Conservation (phyloP, 441 rosid genomes). For the Hypseocharis bilobata region DNA sequence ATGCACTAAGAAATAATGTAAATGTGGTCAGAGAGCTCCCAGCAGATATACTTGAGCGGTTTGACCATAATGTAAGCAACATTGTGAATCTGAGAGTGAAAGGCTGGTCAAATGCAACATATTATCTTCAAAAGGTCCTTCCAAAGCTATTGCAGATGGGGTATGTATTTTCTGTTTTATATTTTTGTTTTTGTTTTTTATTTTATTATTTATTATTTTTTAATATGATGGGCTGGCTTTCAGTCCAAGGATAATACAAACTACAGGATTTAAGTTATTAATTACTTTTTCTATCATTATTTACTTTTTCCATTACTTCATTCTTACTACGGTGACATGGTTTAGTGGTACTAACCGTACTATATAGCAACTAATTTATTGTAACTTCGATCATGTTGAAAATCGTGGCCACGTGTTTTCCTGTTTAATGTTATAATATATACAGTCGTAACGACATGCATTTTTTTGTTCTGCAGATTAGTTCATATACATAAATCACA, state of each 20-base stretch:
- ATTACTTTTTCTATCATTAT: too few species aligned
- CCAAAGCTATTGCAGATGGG: constrained; percentile 63
- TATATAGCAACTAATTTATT: background rate
- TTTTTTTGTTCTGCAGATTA: too few species aligned
- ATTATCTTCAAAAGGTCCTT: constrained; percentile 85
- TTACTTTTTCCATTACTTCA: too few species aligned
- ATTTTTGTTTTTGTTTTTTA: background rate
- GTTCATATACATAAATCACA: too few species aligned
- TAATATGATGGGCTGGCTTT: too few species aligned
- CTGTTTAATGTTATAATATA: too few species aligned
- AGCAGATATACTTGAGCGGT: constrained; percentile 62
- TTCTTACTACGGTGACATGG: too few species aligned
- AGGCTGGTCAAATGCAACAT: constrained; percentile 76
- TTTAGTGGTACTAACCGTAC: background rate
- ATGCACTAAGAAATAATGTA: constrained; percentile 62
- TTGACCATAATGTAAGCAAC: constrained; percentile 75
- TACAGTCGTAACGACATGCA: too few species aligned
- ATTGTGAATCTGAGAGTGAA: constrained; percentile 84
- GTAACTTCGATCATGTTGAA: background rate
- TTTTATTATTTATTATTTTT: too few species aligned
- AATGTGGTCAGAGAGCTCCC: constrained; percentile 72
- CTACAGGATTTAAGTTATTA: too few species aligned
- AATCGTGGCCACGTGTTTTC: too few species aligned
- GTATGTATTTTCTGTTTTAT: constrained; percentile 30
- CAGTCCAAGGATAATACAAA: too few species aligned